Evolutionary conservation across 257 asterid species (phyloP).

Genomic region (Solanum virginianum): DNA sequence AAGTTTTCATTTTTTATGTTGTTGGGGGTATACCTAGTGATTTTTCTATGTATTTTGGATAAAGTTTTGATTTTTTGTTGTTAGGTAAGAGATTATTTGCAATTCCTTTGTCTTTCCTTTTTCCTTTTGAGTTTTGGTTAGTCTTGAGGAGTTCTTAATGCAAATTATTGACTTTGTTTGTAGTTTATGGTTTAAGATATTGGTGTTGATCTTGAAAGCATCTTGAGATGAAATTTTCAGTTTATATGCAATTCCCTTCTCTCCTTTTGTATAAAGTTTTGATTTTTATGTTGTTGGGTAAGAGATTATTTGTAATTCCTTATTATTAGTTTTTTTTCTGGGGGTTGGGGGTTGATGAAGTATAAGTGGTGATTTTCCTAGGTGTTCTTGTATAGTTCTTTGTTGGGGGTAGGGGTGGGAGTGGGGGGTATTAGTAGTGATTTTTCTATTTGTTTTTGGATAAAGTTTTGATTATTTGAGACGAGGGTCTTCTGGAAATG

Average conservation of each 20-base stretch:
- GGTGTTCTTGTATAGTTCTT: too few relatives aligned
- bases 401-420: too few relatives aligned
- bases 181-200: neutral
- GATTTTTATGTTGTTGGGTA: neutral
- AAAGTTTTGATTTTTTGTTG: neutral
- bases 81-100: neutral
- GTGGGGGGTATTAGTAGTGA: neutral
- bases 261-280: neutral
- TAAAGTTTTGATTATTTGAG: neutral
- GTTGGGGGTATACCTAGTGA: neutral
- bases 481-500: too few relatives aligned
- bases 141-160: neutral
- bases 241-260: neutral
- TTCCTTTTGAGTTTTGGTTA: neutral
- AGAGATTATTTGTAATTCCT: neutral
- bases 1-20: neutral
- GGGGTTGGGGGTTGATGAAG: neutral
- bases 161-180: neutral
- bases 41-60: neutral
- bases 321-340: neutral
- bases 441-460: neutral
- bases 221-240: neutral
- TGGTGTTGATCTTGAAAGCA: neutral
- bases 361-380: too few relatives aligned
- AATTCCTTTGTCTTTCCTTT: neutral